phyloP scores from a whole-genome alignment of 2,329 filamentous ascomycete species.

The Pseudocercospora macadamiae region DNA sequence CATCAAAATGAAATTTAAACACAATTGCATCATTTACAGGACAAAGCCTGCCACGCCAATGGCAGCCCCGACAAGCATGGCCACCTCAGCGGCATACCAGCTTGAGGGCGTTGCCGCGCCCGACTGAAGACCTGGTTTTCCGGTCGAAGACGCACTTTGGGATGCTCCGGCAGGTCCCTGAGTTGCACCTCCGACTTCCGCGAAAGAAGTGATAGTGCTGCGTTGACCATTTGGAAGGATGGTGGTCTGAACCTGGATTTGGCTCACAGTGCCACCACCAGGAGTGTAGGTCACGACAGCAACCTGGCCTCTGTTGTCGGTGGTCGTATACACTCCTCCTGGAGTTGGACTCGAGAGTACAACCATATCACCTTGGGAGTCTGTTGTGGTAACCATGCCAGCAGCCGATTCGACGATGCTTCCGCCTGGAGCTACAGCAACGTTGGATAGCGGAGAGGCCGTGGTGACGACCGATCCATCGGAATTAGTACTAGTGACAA shows the following conservation, averaged over 20 bases:
- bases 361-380: conserved; percentile 43
- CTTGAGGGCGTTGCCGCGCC: conserved; percentile 37
- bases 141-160: conserved; percentile 2
- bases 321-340: conserved; percentile 34
- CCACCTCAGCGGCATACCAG: conserved; percentile 34
- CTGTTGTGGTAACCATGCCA: conserved; percentile 43
- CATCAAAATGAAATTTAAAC: background rate
- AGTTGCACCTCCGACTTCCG: conserved; percentile 41
- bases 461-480: conserved; percentile 42
- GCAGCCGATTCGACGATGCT: conserved; percentile 44
- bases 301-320: conserved; percentile 44
- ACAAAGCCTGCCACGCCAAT: conserved; percentile 39
- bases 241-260: conserved; percentile 43
- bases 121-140: conserved; percentile 44
- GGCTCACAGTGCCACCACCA: conserved; percentile 44
- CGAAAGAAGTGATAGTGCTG: conserved; percentile 49
- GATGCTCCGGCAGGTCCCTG: conserved; percentile 21
- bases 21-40: conserved; percentile 30
- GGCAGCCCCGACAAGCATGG: conserved; percentile 38
- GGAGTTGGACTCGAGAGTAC: conserved; percentile 34
- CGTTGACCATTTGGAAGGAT: conserved; percentile 40
- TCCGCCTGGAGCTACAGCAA: conserved; percentile 42
- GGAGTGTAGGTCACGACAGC: conserved; percentile 54
- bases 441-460: conserved; percentile 43
- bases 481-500: conserved; percentile 46